Conservation (phyloP, 1,284 basidiomycete genomes). For the Golubevia sp. region DNA sequence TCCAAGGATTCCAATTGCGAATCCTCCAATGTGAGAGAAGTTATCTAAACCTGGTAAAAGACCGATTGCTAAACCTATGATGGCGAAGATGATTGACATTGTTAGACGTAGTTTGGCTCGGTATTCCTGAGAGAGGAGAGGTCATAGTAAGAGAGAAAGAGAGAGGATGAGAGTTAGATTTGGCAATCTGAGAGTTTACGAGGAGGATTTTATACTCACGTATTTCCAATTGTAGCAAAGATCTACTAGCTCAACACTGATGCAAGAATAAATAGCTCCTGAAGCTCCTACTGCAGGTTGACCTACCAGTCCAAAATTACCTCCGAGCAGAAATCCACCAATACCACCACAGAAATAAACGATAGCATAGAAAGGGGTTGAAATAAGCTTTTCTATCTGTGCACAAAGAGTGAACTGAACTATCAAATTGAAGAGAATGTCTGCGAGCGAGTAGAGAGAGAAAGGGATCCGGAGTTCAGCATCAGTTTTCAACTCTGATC, state of each 20-base stretch:
- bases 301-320: slow-evolving; percentile 56
- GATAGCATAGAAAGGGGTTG: slow-evolving; percentile 36
- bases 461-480: too few relatives aligned
- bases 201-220: slow-evolving; percentile 6
- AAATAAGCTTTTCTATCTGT: slow-evolving; percentile 58
- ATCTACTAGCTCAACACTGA: slow-evolving; percentile 57
- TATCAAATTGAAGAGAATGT: slow-evolving; percentile 59
- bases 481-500: too few relatives aligned
- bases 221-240: slow-evolving; percentile 57
- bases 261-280: slow-evolving; percentile 57
- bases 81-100: slow-evolving; percentile 39
- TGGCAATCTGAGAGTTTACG: too few relatives aligned
- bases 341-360: slow-evolving; percentile 57
- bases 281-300: slow-evolving; percentile 54
- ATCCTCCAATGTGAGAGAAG: slow-evolving; percentile 61
- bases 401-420: slow-evolving; percentile 57
- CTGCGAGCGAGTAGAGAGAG: slow-evolving; percentile 2
- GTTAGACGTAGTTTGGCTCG: slow-evolving; percentile 33
- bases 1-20: slow-evolving; percentile 20
- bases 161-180: too few relatives aligned
- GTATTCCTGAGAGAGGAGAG: slow-evolving; percentile 17
- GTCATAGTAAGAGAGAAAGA: too few relatives aligned
- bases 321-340: slow-evolving; percentile 59
- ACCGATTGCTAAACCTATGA: slow-evolving; percentile 52
- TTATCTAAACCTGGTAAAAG: slow-evolving; percentile 59